Evolutionary conservation across 768 basidiomycete genomes (phyloP).

Genomic region (Hortiboletus flavorubellus): DNA sequence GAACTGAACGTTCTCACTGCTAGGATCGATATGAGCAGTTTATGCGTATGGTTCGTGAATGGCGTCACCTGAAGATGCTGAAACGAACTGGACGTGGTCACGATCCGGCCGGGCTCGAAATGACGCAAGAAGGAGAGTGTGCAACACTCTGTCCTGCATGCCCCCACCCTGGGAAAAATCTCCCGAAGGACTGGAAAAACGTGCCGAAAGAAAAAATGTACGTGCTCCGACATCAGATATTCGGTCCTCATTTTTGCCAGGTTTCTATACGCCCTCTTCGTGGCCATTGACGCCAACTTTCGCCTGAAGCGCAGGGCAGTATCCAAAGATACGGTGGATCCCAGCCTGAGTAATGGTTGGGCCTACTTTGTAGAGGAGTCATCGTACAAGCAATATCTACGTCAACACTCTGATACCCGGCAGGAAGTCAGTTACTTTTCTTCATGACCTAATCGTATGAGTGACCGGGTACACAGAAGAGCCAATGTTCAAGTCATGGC

Average conservation of each 20-base stretch:
- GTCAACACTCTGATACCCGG: too few relatives aligned
- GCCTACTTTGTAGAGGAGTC: not conserved
- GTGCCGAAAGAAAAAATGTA: not conserved
- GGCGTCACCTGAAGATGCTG: not conserved
- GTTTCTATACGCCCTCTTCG: not conserved
- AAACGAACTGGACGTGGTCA: not conserved
- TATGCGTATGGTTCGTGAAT: not conserved
- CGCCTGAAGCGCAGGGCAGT: not conserved
- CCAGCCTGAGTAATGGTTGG: not conserved
- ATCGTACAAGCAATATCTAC: not conserved
- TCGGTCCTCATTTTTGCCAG: not conserved
- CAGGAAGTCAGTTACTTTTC: too few relatives aligned
- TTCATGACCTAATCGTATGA: too few relatives aligned
- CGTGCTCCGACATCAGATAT: too few relatives aligned
- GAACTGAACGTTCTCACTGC: too few relatives aligned
- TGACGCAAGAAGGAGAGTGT: too few relatives aligned
- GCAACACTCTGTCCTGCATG: not conserved
- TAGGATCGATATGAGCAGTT: not conserved
- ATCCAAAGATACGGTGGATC: not conserved
- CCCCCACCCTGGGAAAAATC: not conserved
- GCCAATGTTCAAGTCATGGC: constrained; percentile 13
- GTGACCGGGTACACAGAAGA: constrained; percentile 8
- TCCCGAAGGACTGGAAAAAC: not conserved
- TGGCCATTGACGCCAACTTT: not conserved
- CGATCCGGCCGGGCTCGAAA: not conserved